These are phyloP conservation scores for Verticillium nonalfalfae DNA, from an alignment of 2,329 filamentous ascomycete genomes.

Conservation along the genomic window DNA sequence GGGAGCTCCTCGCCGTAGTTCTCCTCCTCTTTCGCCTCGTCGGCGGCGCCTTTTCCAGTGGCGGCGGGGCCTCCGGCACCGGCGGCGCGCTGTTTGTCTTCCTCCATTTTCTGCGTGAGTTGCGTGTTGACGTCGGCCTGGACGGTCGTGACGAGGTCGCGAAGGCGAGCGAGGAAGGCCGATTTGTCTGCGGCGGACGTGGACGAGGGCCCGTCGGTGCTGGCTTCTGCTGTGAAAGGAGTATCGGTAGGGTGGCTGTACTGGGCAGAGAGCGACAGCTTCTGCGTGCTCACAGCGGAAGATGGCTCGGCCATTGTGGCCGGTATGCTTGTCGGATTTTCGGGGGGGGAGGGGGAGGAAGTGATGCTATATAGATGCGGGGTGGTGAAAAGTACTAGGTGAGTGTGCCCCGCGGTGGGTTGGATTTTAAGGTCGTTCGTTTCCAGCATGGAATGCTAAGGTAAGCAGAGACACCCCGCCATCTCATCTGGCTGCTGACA, in stretches of 20 bases:
- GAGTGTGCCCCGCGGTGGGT: neutral
- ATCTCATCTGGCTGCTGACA: neutral
- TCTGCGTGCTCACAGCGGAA: neutral
- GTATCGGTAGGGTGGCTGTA: neutral
- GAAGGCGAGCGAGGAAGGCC: conserved; percentile 53
- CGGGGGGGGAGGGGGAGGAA: too few species aligned
- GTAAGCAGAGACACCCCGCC: neutral
- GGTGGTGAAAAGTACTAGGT: neutral
- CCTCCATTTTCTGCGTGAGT: conserved; percentile 68
- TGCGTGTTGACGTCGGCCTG: conserved; percentile 65
- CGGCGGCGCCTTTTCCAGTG: conserved; percentile 21
- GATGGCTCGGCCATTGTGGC: neutral
- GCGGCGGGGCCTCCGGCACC: conserved; percentile 8
- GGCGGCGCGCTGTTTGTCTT: conserved; percentile 53
- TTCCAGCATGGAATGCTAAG: neutral
- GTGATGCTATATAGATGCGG: neutral
- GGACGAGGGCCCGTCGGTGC: conserved; percentile 25
- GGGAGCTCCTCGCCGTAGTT: conserved; percentile 81
- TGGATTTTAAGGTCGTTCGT: neutral
- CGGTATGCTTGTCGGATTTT: neutral
- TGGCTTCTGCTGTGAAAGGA: conserved; percentile 35
- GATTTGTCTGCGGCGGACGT: conserved; percentile 43
- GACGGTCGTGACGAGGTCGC: conserved; percentile 47
- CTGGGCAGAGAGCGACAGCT: neutral
- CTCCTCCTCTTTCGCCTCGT: conserved; percentile 60